Base-by-base conservation (phyloP, 805 yeast species). In the Wickerhamomyces rabaulensis region DNA sequence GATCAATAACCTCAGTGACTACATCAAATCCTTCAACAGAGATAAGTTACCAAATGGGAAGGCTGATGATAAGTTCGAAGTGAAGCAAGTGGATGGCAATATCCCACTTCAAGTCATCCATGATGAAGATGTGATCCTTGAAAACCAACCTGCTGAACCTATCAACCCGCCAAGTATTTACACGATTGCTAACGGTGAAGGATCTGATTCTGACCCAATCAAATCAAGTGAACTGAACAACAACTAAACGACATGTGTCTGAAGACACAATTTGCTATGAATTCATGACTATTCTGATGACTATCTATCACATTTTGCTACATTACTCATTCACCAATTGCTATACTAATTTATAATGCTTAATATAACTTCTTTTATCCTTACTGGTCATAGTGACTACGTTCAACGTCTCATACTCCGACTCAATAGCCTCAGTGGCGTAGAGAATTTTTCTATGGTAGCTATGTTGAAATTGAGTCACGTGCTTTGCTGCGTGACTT, bases 141-240 rank as follows among this genome's bases (percentile, higher is more conserved):
- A 27, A n/a, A 43, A 37, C 10, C 43, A 40, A 20, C 19, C 20
- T 5, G 27, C 17, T 17, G 39, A 35, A 35, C 36, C 36, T 8
- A 33, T 33, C 20, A 16, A 16, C 10, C 10, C 36, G 3, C 19
- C 20, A 6, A 20, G 10, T 5, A 9, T 4, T 8, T 19, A 7
- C 16, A 3, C 17, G 6, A 20, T 4, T 10, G 25, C 23, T 20
- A 20, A 19, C 10, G 39, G 22, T 3, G 39, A 9, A 12, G 16
- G 3, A 9, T 20, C 39, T 8, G 39, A 36, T 3, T 3, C 9
- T 17, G 37, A 8, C 4, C 39, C 25, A 20, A 12, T 20, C 8
- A 20, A 36, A 20, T 36, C n/a, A 19, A 50, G 48, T 13, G 36
- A 33, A 33, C 10, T 16, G 10, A 33, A 17, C 49, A 49, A 20